Percentiles rank a stretch among this genome's conserved stretches.
phyloP scores from a whole-genome alignment of 164 flowering plant species.

The Nymphaea thermarum region DNA sequence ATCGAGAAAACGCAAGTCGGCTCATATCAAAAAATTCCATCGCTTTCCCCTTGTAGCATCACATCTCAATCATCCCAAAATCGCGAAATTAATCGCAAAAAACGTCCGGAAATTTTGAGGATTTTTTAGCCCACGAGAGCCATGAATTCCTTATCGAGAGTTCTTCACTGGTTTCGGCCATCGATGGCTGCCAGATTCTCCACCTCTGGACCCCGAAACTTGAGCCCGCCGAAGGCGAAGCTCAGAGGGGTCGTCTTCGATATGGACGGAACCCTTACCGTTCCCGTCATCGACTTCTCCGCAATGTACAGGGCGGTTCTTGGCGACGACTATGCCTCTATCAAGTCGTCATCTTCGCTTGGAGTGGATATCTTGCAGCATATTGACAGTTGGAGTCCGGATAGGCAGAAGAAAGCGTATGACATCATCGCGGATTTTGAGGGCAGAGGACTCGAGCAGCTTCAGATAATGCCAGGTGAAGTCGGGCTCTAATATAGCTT shows the following conservation, averaged over 20 bases:
- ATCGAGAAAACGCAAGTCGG: no score
- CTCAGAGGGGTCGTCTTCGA: conserved; percentile 87
- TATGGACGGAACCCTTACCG: conserved; percentile 98
- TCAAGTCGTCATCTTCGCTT: conserved; percentile 35
- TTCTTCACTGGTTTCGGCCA: background rate
- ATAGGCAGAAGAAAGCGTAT: conserved; percentile 52
- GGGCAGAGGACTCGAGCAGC: conserved; percentile 62
- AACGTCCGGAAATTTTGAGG: background rate
- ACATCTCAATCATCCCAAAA: background rate
- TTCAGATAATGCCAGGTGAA: conserved; percentile 89
- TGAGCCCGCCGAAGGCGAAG: conserved; percentile 11
- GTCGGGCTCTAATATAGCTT: background rate
- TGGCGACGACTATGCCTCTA: conserved; percentile 53
- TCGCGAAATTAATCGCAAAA: background rate
- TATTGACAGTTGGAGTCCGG: conserved; percentile 62
- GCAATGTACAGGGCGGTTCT: conserved; percentile 82
- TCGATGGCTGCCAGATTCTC: background rate
- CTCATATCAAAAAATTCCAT: no score
- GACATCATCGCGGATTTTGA: conserved; percentile 64
- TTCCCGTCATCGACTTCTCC: conserved; percentile 77
- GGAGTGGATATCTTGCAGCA: conserved; percentile 81
- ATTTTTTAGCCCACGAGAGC: background rate
- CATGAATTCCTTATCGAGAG: background rate
- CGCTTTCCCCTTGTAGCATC: background rate
- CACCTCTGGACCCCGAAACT: background rate